phyloP scores from a whole-genome alignment of 2,329 filamentous ascomycete genomes.

The Aspergillus amoenus region DNA sequence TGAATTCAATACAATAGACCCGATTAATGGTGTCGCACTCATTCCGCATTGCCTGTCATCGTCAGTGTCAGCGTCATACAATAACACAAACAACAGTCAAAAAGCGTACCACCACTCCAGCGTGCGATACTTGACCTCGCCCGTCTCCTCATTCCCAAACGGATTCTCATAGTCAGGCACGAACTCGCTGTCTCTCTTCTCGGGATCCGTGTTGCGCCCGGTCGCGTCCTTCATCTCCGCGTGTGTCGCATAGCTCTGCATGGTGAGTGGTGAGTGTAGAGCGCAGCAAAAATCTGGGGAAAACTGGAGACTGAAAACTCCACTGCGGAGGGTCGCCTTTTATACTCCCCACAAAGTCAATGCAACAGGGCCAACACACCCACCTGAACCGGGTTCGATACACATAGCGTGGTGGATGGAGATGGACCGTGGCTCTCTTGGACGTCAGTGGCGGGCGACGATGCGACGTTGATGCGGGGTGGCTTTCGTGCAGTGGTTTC shows the following conservation, averaged over 20 bases:
- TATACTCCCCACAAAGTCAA: neutral
- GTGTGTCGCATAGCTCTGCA: neutral
- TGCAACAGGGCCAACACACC: neutral
- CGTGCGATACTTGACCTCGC: constrained; percentile 52
- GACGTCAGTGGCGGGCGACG: neutral
- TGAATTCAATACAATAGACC: too few species aligned
- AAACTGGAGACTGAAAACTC: too few species aligned
- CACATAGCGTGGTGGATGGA: neutral
- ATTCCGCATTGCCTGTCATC: constrained; percentile 39
- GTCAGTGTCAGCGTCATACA: neutral
- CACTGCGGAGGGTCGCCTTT: neutral
- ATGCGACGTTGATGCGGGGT: neutral
- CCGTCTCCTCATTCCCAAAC: constrained; percentile 40
- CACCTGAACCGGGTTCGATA: neutral
- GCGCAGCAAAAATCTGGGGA: too few species aligned
- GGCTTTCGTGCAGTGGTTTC: neutral
- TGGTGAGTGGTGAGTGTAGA: too few species aligned
- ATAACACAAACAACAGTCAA: neutral
- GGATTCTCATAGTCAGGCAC: constrained; percentile 31
- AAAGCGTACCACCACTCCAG: constrained; percentile 46
- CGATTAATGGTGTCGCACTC: neutral
- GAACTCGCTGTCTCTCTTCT: constrained; percentile 20
- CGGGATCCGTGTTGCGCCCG: neutral
- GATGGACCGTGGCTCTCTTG: too few species aligned
- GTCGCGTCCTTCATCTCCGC: neutral